A percentile compares a stretch with the other conserved stretches of the same genome.
Conservation (phyloP, 208 protist genomes). For the Giardia muris region DNA sequence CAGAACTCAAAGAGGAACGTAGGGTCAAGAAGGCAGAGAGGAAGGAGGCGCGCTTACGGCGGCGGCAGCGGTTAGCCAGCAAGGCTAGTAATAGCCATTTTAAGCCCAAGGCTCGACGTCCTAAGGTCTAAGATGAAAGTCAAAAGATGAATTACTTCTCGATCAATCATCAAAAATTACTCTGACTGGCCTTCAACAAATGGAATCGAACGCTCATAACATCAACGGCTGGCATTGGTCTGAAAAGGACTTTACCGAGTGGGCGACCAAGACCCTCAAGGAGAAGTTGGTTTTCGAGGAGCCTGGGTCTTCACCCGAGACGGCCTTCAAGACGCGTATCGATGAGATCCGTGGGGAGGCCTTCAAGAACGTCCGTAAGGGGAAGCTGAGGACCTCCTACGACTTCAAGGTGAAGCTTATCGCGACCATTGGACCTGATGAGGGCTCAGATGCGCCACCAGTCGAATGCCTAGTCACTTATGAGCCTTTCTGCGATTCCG, state of each 20-base stretch:
- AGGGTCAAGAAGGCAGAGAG: neutral
- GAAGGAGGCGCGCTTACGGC: neutral
- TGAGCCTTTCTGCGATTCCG: conserved; percentile 13
- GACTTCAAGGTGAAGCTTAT: conserved; percentile 7
- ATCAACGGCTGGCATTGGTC: conserved; percentile 14
- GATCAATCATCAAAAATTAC: neutral
- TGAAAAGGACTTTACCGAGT: conserved; percentile 16
- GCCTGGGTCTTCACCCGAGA: neutral
- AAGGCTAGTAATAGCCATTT: too few relatives aligned
- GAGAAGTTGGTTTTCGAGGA: neutral
- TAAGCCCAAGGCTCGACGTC: too few relatives aligned
- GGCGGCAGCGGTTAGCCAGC: neutral
- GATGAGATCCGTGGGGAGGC: conserved; percentile 7
- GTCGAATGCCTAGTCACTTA: neutral
- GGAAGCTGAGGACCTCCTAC: neutral
- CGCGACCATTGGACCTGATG: too few relatives aligned
- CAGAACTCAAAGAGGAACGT: neutral
- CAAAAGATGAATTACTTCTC: neutral
- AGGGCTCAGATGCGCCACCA: neutral
- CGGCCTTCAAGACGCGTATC: neutral
- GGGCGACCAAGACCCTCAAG: neutral
- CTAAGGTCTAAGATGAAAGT: neutral
- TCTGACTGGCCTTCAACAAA: too few relatives aligned
- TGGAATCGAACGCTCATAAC: conserved; percentile 13
- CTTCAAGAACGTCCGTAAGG: conserved; percentile 26